Evolutionary conservation across 164 flowering plant species (phyloP).

Genomic region (Buxus sempervirens): DNA sequence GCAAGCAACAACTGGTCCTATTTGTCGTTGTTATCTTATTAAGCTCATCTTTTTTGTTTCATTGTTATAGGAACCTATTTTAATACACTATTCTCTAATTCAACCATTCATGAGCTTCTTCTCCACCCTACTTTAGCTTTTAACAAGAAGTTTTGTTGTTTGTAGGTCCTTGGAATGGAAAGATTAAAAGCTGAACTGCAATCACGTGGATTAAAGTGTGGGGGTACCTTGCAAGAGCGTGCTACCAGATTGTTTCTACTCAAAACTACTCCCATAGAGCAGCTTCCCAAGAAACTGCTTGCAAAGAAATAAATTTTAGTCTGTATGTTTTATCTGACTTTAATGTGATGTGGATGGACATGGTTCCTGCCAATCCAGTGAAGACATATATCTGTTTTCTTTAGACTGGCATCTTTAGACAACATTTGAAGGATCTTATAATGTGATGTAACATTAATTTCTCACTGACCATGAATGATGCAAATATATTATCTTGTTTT

Average conservation of each 20-base stretch:
- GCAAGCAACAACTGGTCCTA: too few species aligned
- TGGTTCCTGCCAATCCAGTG: not conserved
- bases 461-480: not conserved
- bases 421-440: not conserved
- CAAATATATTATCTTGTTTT: not conserved
- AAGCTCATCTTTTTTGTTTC: too few species aligned
- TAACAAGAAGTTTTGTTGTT: not conserved
- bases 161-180: conserved; percentile 80
- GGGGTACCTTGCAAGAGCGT: conserved; percentile 91
- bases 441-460: not conserved
- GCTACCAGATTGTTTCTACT: conserved; percentile 82
- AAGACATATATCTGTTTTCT: not conserved
- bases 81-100: not conserved
- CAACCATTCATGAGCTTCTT: not conserved
- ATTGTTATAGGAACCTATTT: too few species aligned
- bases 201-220: conserved; percentile 75
- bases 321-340: not conserved
- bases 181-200: conserved; percentile 74
- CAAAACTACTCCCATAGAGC: conserved; percentile 72
- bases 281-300: conserved; percentile 79
- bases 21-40: too few species aligned
- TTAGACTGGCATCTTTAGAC: not conserved
- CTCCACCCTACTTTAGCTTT: not conserved
- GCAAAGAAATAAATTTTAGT: conserved; percentile 56
- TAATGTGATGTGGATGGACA: not conserved